These are phyloP conservation scores for Fistulinella prunicolor DNA, from an alignment of 768 basidiomycete genomes.

Conservation along the genomic window DNA sequence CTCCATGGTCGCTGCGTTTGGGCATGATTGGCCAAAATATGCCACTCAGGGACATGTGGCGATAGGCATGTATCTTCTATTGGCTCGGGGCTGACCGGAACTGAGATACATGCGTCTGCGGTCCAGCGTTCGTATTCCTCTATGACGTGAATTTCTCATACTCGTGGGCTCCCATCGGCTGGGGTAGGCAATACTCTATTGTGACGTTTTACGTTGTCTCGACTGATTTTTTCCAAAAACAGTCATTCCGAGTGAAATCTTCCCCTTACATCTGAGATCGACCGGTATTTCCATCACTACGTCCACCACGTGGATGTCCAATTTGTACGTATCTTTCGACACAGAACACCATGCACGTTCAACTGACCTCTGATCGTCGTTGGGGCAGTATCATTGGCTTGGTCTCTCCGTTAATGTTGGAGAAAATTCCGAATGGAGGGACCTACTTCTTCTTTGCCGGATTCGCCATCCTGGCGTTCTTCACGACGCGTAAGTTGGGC, in stretches of 20 bases:
- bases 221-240: constrained; percentile 16
- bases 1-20: constrained; percentile 26
- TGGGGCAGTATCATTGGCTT: constrained; percentile 25
- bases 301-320: constrained; percentile 42
- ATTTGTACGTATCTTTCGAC: constrained; percentile 28
- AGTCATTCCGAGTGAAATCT: constrained; percentile 41
- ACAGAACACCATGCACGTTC: not conserved
- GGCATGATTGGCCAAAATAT: constrained; percentile 30
- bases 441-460: constrained; percentile 31
- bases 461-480: constrained; percentile 25
- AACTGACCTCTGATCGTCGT: not conserved
- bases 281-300: constrained; percentile 42
- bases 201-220: not conserved
- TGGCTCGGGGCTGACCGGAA: constrained; percentile 9
- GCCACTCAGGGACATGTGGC: constrained; percentile 24
- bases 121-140: constrained; percentile 37
- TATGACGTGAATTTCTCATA: constrained; percentile 37
- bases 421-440: constrained; percentile 18
- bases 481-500: constrained; percentile 30
- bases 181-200: constrained; percentile 13
- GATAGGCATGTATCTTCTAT: constrained; percentile 26
- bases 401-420: constrained; percentile 28
- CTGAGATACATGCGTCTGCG: constrained; percentile 10
- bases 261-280: constrained; percentile 40
- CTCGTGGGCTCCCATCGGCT: constrained; percentile 34